Conservation (phyloP, 768 basidiomycete species). For the Pleurotus djamor region DNA sequence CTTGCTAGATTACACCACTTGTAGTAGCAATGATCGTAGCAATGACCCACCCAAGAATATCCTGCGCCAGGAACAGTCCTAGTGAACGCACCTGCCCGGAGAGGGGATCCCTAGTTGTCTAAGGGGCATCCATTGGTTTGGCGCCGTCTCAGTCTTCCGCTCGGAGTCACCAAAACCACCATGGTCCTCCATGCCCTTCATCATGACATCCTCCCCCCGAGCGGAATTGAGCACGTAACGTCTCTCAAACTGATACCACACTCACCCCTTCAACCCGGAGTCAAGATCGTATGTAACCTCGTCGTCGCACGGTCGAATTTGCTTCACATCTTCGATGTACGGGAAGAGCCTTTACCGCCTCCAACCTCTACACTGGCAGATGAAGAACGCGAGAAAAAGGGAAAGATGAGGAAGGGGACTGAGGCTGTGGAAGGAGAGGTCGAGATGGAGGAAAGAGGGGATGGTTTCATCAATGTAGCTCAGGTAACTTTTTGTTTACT, state of each 20-base stretch:
- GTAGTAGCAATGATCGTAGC: too few relatives aligned
- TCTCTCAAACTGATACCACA: slow-evolving; percentile 69
- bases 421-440: slow-evolving; percentile 79
- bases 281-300: slow-evolving; percentile 73
- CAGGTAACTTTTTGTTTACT: slow-evolving; percentile 3
- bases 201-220: slow-evolving; percentile 80
- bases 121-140: too few relatives aligned
- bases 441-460: slow-evolving; percentile 75
- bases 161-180: neutral
- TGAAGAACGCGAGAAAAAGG: slow-evolving; percentile 57
- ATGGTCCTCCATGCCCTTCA: slow-evolving; percentile 64
- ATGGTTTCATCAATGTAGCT: slow-evolving; percentile 74
- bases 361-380: slow-evolving; percentile 50
- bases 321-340: slow-evolving; percentile 85
- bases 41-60: too few relatives aligned
- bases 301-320: slow-evolving; percentile 84
- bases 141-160: too few relatives aligned
- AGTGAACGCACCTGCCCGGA: too few relatives aligned
- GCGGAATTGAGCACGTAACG: slow-evolving; percentile 79
- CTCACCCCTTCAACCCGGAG: slow-evolving; percentile 39
- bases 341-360: slow-evolving; percentile 56
- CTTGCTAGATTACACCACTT: too few relatives aligned
- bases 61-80: too few relatives aligned
- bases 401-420: slow-evolving; percentile 57
- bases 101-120: too few relatives aligned